These are phyloP conservation scores for Pelargonium cotyledonis DNA, from an alignment of 441 rosid genomes.

Conservation along the genomic window DNA sequence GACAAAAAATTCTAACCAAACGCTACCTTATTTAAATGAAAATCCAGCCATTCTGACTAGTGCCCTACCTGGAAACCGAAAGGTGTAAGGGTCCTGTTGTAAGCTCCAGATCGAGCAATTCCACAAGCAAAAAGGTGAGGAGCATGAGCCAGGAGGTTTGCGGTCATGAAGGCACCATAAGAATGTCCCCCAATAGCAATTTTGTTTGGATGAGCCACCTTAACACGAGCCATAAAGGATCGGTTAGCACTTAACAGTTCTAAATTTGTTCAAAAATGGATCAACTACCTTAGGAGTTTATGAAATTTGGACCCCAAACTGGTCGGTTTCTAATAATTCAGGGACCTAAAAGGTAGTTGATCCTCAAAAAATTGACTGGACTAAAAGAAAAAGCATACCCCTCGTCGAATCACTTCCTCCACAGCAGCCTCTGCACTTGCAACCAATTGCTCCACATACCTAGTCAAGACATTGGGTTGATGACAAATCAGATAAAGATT, in stretches of 20 bases:
- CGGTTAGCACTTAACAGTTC: conserved; percentile 16
- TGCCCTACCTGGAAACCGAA: conserved; percentile 85
- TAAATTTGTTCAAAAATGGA: background rate
- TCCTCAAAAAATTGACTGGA: too few species aligned
- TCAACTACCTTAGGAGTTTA: too few species aligned
- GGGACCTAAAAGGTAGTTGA: too few species aligned
- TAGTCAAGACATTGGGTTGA: conserved; percentile 24
- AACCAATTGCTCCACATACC: conserved; percentile 91
- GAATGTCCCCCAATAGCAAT: conserved; percentile 97
- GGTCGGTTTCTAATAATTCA: too few species aligned
- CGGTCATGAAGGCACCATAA: conserved; percentile 98
- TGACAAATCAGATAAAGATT: conserved; percentile 9
- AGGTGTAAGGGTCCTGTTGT: conserved; percentile 95
- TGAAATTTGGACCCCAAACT: too few species aligned
- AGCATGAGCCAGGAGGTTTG: conserved; percentile 93
- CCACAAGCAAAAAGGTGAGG: conserved; percentile 95
- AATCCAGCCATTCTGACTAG: background rate
- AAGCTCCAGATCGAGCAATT: conserved; percentile 96
- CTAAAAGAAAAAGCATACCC: conserved; percentile 42
- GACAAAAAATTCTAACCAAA: too few species aligned
- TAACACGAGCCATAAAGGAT: conserved; percentile 16
- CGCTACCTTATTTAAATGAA: too few species aligned
- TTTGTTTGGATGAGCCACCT: conserved; percentile 87
- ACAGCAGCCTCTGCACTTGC: conserved; percentile 97
- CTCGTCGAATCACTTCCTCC: conserved; percentile 83